Percentiles rank a stretch among this genome's conserved stretches.
phyloP scores from a whole-genome alignment of 1,284 basidiomycete species.

The Apiotrichum siamense region DNA sequence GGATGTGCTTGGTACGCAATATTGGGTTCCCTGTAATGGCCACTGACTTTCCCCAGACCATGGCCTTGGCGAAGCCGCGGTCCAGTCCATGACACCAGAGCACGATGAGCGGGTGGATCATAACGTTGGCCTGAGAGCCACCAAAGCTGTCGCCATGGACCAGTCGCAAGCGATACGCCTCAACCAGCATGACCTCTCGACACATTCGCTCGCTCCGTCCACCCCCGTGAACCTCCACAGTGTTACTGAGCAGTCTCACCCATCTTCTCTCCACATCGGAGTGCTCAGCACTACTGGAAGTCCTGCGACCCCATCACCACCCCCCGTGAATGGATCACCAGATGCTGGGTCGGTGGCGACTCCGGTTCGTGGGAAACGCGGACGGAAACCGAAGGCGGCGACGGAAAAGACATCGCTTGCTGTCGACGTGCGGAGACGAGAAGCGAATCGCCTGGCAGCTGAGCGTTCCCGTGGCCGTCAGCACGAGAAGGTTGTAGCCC shows the following conservation, averaged over 20 bases:
- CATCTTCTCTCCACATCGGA: too few relatives aligned
- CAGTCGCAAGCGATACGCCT: too few relatives aligned
- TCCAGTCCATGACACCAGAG: background rate
- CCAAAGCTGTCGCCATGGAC: too few relatives aligned
- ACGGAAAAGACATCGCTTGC: conserved; percentile 14
- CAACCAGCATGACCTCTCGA: too few relatives aligned
- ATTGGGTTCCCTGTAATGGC: too few relatives aligned
- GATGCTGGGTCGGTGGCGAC: background rate
- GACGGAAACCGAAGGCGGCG: background rate
- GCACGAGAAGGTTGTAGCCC: conserved; percentile 30
- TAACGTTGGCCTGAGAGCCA: too few relatives aligned
- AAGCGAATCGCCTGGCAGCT: conserved; percentile 46
- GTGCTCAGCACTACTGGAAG: too few relatives aligned
- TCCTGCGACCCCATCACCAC: background rate
- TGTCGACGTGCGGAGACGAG: conserved; percentile 35
- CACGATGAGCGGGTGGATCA: too few relatives aligned
- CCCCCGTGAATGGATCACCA: background rate
- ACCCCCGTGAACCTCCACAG: too few relatives aligned
- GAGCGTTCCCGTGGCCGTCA: conserved; percentile 39
- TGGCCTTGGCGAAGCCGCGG: background rate
- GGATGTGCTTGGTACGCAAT: conserved; percentile 13
- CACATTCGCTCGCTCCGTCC: too few relatives aligned
- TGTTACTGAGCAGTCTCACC: too few relatives aligned
- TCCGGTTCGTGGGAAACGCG: background rate
- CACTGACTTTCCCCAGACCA: background rate